A percentile compares a stretch with the other conserved stretches of the same genome.
Evolutionary conservation across 2,329 filamentous ascomycete species (phyloP).

Genomic region (Diaporthe citri): DNA sequence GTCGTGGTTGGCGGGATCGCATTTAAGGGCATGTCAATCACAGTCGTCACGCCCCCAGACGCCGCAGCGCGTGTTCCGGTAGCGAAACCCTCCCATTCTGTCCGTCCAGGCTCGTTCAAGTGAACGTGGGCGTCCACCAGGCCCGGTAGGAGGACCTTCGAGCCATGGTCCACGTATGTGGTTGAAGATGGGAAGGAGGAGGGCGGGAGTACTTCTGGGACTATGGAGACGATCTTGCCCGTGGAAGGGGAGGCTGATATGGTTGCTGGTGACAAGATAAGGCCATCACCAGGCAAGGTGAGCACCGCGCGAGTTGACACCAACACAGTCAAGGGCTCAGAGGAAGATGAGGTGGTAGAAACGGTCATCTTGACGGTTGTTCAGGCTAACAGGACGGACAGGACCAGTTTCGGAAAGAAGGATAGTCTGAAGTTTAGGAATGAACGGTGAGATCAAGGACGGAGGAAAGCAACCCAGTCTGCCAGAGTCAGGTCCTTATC

Average conservation of each 20-base stretch:
- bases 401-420: background rate
- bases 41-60: constrained; percentile 95
- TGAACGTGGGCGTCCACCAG: constrained; percentile 98
- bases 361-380: constrained; percentile 49
- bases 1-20: constrained; percentile 97
- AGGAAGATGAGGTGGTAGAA: constrained; percentile 43
- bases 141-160: constrained; percentile 87
- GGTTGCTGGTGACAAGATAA: constrained; percentile 82
- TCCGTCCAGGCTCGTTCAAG: constrained; percentile 95
- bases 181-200: constrained; percentile 79
- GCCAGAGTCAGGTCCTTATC: constrained; percentile 13
- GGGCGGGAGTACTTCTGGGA: constrained; percentile 79
- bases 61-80: constrained; percentile 94
- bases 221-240: constrained; percentile 86
- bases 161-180: constrained; percentile 85
- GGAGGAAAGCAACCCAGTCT: background rate
- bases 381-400: constrained; percentile 1
- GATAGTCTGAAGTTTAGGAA: constrained; percentile 28
- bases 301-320: constrained; percentile 88
- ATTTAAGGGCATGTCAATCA: constrained; percentile 98
- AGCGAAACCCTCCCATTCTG: constrained; percentile 98
- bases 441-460: background rate
- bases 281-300: constrained; percentile 72
- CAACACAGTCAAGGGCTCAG: constrained; percentile 74
- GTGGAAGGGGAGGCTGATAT: constrained; percentile 82